phyloP scores from a whole-genome alignment of 2,329 filamentous ascomycete species.

The Chaetomiaceae sp. region DNA sequence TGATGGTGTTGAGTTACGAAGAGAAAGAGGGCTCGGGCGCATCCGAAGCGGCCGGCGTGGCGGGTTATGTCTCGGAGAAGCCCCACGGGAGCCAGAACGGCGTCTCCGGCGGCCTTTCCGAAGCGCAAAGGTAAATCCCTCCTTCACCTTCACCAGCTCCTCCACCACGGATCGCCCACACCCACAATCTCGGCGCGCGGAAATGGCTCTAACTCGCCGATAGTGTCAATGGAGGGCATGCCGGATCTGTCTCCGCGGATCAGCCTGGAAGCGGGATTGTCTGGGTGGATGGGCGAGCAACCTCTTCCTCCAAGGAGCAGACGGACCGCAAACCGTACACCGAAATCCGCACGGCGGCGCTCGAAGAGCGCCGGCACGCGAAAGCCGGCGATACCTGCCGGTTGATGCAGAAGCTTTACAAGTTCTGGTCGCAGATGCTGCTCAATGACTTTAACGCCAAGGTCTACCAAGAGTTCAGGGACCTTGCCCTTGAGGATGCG shows the following conservation, averaged over 20 bases:
- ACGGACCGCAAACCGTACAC: conserved; percentile 24
- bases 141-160: not conserved
- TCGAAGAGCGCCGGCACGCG: conserved; percentile 33
- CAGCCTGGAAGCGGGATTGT: conserved; percentile 11
- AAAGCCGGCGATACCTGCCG: conserved; percentile 37
- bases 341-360: conserved; percentile 35
- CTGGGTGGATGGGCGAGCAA: conserved; percentile 16
- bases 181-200: too few relatives aligned
- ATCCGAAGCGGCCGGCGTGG: conserved; percentile 8
- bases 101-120: not conserved
- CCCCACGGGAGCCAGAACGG: conserved; percentile 6
- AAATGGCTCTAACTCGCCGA: conserved; percentile 1
- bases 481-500: conserved; percentile 59
- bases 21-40: conserved; percentile 12
- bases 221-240: conserved; percentile 12
- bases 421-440: conserved; percentile 70
- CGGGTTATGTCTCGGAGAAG: conserved; percentile 13
- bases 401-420: conserved; percentile 62
- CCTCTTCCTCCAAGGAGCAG: conserved; percentile 13
- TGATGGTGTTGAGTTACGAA: conserved; percentile 22
- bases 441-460: conserved; percentile 65
- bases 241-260: not conserved
- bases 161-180: too few relatives aligned
- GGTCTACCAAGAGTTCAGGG: conserved; percentile 71
- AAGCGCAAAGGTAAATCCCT: conserved; percentile 12